Base-by-base conservation (phyloP, 1,139 yeast genomes). In the Debaryomyces psychrophilus region DNA sequence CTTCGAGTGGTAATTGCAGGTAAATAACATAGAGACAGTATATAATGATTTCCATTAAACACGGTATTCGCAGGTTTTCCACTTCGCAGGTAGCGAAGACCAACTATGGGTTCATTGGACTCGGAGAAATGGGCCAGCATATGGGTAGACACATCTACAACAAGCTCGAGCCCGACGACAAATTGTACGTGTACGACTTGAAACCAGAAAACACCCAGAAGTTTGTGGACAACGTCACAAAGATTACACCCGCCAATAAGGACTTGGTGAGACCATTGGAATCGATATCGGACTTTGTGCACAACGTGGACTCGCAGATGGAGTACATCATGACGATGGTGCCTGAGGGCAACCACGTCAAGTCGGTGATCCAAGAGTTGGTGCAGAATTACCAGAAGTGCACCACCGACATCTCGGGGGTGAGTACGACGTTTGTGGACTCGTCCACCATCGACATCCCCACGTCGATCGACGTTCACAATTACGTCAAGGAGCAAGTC, bases 81-180 rank as follows among this genome's bases (percentile, higher is more conserved):
- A 34, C 34, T 15, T 18, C 37, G 37, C 44, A 12, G 40, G 12
- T 34, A 20, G 34, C 17, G 20, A 28, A 26, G 34, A 39, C 68
- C 50, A 69, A 62, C 48, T 74, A 71, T 54, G 85, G 84, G 17
- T 80, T 80, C 61, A 72, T 81, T 38, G 85, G 85, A 11, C 68
- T 81, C 23, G 85, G 85, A 17, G 78, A 78, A 49, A 81, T 81
- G 85, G 83, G 85, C 47, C 77, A 76, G 49, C 79, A 78, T 52
- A 81, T 81, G 85, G 84, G 84, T 17, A 66, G 74, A 51, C 83
- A 81, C 53, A 68, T 81, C 31, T 73, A 76, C 52, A 62, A 68
- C 44, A 68, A 76, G 49, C 63, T 77, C 49, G 67, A 65, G 29
- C 64, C 72, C 1, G 47, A 55, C 12, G 83, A 79, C 51, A 61